Evolutionary conservation across 2,329 filamentous ascomycete genomes (phyloP).

Genomic region (Xylariaceae sp.): DNA sequence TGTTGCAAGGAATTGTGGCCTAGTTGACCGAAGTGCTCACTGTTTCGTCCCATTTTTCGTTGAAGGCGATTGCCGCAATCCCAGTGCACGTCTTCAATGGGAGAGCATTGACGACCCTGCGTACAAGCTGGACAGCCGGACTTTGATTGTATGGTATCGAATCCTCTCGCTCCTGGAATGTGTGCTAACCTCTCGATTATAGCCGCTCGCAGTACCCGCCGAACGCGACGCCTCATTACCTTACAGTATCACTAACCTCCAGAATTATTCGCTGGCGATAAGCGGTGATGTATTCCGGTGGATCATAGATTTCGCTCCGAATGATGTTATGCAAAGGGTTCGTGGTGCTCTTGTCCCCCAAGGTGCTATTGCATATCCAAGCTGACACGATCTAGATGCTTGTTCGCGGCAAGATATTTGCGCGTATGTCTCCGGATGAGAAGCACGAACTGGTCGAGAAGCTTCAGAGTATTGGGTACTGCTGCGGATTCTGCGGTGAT

Average conservation of each 20-base stretch:
- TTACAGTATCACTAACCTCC: conserved; percentile 73
- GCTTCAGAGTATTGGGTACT: conserved; percentile 92
- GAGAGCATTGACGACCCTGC: conserved; percentile 87
- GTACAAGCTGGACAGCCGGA: conserved; percentile 72
- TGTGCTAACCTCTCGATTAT: conserved; percentile 11
- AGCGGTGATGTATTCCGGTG: conserved; percentile 94
- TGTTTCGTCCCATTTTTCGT: conserved; percentile 90
- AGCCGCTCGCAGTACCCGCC: conserved; percentile 66
- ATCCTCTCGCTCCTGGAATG: neutral
- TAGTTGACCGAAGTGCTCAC: conserved; percentile 74
- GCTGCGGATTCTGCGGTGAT: conserved; percentile 92
- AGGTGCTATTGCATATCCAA: neutral
- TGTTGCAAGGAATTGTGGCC: conserved; percentile 81
- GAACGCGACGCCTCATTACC: conserved; percentile 78
- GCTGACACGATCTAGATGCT: conserved; percentile 63
- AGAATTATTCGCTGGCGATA: conserved; percentile 83
- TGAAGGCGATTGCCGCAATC: conserved; percentile 68
- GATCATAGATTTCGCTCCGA: conserved; percentile 84
- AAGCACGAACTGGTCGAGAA: conserved; percentile 98
- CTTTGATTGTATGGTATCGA: conserved; percentile 53
- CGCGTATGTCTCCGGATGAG: conserved; percentile 97
- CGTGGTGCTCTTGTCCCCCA: conserved; percentile 23
- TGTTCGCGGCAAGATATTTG: conserved; percentile 85
- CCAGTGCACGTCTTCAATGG: conserved; percentile 73
- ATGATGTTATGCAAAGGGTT: conserved; percentile 69